phyloP scores from a whole-genome alignment of 257 asterid species.

The Jaltomata sinuosa region DNA sequence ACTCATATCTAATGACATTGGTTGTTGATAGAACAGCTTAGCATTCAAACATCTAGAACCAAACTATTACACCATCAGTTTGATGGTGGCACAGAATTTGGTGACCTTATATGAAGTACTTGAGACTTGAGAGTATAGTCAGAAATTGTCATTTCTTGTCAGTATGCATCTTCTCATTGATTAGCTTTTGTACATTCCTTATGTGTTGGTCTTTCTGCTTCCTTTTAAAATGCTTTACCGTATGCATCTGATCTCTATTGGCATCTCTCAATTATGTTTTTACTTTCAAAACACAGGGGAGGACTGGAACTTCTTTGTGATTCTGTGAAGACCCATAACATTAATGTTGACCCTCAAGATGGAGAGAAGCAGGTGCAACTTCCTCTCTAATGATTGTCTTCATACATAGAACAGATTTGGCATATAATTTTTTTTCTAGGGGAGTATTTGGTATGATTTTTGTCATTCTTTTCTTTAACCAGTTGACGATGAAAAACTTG shows the following conservation, averaged over 20 bases:
- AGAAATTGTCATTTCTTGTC: not conserved
- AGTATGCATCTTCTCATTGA: not conserved
- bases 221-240: not conserved
- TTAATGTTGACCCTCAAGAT: conserved; percentile 45
- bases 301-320: conserved; percentile 92
- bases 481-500: conserved; percentile 73
- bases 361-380: conserved; percentile 51
- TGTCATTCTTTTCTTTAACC: conserved; percentile 10
- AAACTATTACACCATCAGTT: not conserved
- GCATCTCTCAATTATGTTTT: not conserved
- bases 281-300: conserved; percentile 38
- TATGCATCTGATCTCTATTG: not conserved
- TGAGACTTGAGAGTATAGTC: not conserved
- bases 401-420: not conserved
- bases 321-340: conserved; percentile 76
- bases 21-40: not conserved
- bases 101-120: not conserved
- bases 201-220: not conserved
- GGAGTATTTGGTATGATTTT: not conserved
- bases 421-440: not conserved
- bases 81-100: not conserved
- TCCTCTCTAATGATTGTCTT: not conserved
- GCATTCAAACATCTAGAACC: not conserved
- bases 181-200: not conserved
- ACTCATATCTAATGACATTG: not conserved